Evolutionary conservation across 768 basidiomycete species (phyloP), one percentile per base, ranked within the genome.

Genomic region (Megacollybia marginata): DNA sequence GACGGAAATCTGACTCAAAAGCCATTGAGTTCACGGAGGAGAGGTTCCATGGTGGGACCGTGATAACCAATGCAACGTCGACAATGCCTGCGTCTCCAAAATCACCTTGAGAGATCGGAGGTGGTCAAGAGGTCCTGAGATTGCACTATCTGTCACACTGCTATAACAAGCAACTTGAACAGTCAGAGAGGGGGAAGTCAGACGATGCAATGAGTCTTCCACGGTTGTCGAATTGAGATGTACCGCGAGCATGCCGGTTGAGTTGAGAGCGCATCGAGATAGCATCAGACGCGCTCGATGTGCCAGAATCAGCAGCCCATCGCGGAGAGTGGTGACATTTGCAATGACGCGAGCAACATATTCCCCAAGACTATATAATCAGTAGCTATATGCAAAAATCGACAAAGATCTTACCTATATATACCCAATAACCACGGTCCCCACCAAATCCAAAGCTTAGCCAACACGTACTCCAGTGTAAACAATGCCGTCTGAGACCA

Each of bases 361-460:
- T 67, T 89, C 87, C 36, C 87, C 87, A 15, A 89, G 71, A 61
- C 87, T 89, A 52, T n/a, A 19, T 45, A 7, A 46, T 10, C 16
- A 16, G 10, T 36, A 87, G 87, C 87, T 89, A 56, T 88, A 86
- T 4, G 86, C 86, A 15, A 82, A 69, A 12, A 86, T n/a, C n/a
- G n/a, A n/a, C n/a, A n/a, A n/a, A n/a, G n/a, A n/a, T n/a, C n/a
- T n/a, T n/a, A n/a, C n/a, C n/a, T n/a, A n/a, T n/a, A n/a, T n/a
- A n/a, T n/a, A n/a, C n/a, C n/a, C n/a, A n/a, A n/a, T n/a, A n/a
- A n/a, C n/a, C n/a, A n/a, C n/a, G n/a, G n/a, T n/a, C n/a, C n/a
- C n/a, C n/a, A n/a, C n/a, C n/a, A n/a, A n/a, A n/a, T n/a, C n/a
- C n/a, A n/a, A n/a, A n/a, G n/a, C n/a, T n/a, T n/a, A n/a, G n/a